Evolutionary conservation across 176 grass and related monocot genomes (phyloP), one percentile per base, ranked within the genome.

Genomic region (Avena sativa): DNA sequence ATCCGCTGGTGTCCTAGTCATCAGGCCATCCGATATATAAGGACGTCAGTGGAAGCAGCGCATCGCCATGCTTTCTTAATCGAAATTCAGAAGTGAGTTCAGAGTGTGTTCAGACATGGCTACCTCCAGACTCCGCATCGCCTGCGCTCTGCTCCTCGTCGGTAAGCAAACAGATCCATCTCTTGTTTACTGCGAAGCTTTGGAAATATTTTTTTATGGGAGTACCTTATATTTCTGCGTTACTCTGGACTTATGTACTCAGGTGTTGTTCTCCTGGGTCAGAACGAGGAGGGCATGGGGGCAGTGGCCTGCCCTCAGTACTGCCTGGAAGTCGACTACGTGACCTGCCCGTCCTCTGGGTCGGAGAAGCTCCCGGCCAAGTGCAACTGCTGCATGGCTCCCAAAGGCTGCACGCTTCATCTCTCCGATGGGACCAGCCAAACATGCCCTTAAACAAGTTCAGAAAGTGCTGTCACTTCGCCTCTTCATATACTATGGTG

Each of bases 371-470:
- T 92, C 12, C 71, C 85, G 19, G 49, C 90, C 1, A 84, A 19
- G 38, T 92, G 93, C 88, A 95, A 90, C 60, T 95, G 86, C 68
- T 95, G 93, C 79, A 8, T 92, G 71, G 17, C 89, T 73, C 73
- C 78, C 49, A 81, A 90, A 13, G 88, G 88, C n/a, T 95, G 93
- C 88, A 89, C 86, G 25, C 93, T 95, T 4, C 88, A 92, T 28
- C 85, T 90, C 74, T 71, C 85, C 0, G 85, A 56, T 4, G 93
- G 93, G 4, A 62, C 86, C 79, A 77, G 70, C 61, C 7, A 76
- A 50, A 38, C 58, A 7, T 91, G 89, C 71, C 30, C 60, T 49
- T 61, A 1, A 23, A 0, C 7, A 1, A 77, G 25, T 2, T 53
- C 4, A 55, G 2, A 1, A 50, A 51, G 16, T 57, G 28, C 0